Conservation (phyloP, 345 rosid species). For the Pistacia atlantica region DNA sequence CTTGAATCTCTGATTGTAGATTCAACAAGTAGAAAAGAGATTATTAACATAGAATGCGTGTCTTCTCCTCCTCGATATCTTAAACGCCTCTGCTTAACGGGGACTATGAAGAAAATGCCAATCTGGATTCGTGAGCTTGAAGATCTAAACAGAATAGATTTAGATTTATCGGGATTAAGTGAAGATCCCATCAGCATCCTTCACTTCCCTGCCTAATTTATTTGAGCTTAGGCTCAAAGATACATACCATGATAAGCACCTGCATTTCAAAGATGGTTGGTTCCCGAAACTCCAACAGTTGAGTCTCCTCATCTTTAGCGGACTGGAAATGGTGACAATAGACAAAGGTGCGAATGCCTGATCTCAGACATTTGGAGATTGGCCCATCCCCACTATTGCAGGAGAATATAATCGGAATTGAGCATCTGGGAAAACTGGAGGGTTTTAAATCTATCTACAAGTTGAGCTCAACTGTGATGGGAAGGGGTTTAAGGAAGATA, state of each 20-base stretch:
- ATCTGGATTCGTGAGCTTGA: no score
- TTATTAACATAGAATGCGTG: no score
- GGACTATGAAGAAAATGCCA: no score
- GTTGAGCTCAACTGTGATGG: no score
- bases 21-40: no score
- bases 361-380: background rate
- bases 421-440: background rate
- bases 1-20: no score
- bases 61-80: no score
- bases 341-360: background rate
- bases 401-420: background rate
- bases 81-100: no score
- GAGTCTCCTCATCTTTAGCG: background rate
- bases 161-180: no score
- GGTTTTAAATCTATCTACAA: no score
- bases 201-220: background rate
- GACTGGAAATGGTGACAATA: background rate
- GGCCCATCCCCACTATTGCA: background rate
- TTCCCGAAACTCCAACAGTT: constrained; percentile 4
- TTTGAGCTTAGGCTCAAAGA: constrained; percentile 11
- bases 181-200: no score
- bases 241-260: constrained; percentile 9
- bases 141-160: no score
- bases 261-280: constrained; percentile 11
- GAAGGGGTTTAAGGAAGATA: background rate